Conservation (phyloP, 495 filamentous ascomycete genomes). For the Penicillium goetzii region DNA sequence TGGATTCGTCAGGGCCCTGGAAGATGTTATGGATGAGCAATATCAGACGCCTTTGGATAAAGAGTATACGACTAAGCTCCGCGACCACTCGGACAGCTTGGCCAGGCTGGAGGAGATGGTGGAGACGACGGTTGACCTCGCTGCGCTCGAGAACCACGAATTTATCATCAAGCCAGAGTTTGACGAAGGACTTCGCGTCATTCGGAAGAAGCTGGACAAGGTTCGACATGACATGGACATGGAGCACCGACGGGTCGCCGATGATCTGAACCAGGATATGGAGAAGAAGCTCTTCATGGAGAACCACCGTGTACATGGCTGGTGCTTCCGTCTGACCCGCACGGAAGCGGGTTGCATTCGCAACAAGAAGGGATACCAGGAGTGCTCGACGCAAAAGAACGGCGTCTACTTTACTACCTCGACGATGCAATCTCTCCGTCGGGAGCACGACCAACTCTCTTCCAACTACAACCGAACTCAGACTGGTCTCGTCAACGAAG, state of each 20-base stretch:
- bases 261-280: constrained; percentile 87
- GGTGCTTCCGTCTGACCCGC: constrained; percentile 93
- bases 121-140: constrained; percentile 95
- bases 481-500: constrained; percentile 86
- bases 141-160: constrained; percentile 94
- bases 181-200: constrained; percentile 83
- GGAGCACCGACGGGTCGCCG: constrained; percentile 76
- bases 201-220: constrained; percentile 89
- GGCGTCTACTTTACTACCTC: constrained; percentile 97
- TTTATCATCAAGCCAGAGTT: constrained; percentile 99
- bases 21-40: constrained; percentile 92
- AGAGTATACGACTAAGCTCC: constrained; percentile 84
- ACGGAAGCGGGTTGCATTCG: constrained; percentile 92
- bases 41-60: constrained; percentile 87
- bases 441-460: constrained; percentile 92
- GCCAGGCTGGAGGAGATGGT: constrained; percentile 96
- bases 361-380: constrained; percentile 85
- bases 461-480: constrained; percentile 97
- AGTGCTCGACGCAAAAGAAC: constrained; percentile 98
- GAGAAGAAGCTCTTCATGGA: constrained; percentile 99
- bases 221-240: constrained; percentile 78
- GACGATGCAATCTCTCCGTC: constrained; percentile 76
- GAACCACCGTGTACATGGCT: constrained; percentile 92
- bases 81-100: constrained; percentile 74
- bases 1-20: constrained; percentile 84